Conservation (phyloP, 2,329 filamentous ascomycete genomes). For the Elsinoe arachidis region DNA sequence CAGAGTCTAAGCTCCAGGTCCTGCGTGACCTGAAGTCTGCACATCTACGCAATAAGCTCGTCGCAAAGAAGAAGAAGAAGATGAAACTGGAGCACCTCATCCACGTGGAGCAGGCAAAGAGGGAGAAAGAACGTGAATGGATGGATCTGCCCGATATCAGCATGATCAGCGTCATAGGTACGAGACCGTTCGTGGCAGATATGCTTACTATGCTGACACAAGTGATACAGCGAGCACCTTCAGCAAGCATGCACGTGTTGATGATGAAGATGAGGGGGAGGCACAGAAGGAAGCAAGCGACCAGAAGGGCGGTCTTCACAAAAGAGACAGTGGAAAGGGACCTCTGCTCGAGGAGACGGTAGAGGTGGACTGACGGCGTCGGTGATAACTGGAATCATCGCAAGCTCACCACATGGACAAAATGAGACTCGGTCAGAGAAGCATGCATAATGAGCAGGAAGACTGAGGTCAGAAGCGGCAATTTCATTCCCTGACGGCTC, state of each 20-base stretch:
- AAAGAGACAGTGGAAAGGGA: neutral
- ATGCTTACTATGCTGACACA: no score
- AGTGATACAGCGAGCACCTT: no score
- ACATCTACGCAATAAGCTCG: neutral
- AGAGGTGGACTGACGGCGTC: neutral
- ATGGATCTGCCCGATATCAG: slow-evolving; percentile 7
- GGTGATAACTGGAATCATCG: neutral
- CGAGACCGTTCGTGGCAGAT: neutral
- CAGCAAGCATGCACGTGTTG: neutral
- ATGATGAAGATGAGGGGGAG: neutral
- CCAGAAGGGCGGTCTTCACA: neutral
- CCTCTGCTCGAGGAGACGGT: neutral
- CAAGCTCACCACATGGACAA: no score
- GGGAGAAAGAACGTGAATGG: neutral
- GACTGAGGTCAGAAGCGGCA: no score
- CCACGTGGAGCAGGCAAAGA: neutral
- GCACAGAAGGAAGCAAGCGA: neutral
- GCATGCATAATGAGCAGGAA: no score
- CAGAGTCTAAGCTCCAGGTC: neutral
- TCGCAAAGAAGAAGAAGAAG: no score
- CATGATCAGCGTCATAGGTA: neutral
- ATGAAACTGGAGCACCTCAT: no score
- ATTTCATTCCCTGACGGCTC: no score
- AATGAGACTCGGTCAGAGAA: no score
- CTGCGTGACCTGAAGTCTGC: neutral